Evolutionary conservation across 495 filamentous ascomycete species (phyloP).

Genomic region (Opeltia flavorubescens): DNA sequence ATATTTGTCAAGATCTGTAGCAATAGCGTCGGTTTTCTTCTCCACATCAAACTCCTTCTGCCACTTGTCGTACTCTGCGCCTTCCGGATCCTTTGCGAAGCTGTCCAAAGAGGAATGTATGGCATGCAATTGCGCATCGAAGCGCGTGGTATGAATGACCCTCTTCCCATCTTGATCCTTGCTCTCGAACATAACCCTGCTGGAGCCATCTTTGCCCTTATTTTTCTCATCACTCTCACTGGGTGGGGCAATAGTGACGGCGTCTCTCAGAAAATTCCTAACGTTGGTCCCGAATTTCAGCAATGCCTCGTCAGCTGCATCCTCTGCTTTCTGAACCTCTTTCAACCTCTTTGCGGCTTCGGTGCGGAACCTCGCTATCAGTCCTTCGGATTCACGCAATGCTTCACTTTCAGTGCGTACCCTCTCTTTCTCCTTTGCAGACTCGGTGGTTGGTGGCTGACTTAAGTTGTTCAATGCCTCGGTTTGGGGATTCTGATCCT

Average conservation of each 20-base stretch:
- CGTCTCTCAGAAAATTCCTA: slow-evolving; percentile 79
- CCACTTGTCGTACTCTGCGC: slow-evolving; percentile 62
- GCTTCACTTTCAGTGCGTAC: slow-evolving; percentile 33
- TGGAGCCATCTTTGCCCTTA: slow-evolving; percentile 19
- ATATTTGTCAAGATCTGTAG: slow-evolving; percentile 71
- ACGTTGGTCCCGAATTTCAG: slow-evolving; percentile 86
- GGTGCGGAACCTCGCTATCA: slow-evolving; percentile 67
- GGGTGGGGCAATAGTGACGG: slow-evolving; percentile 74
- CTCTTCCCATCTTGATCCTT: slow-evolving; percentile 80
- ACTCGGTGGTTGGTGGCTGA: slow-evolving; percentile 11
- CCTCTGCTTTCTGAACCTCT: slow-evolving; percentile 87
- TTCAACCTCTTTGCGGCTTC: slow-evolving; percentile 77
- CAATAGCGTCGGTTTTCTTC: slow-evolving; percentile 72
- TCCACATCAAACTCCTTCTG: slow-evolving; percentile 64
- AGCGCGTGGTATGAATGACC: slow-evolving; percentile 83
- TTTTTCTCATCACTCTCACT: slow-evolving; percentile 20
- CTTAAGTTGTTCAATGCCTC: slow-evolving; percentile 8
- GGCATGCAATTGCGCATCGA: slow-evolving; percentile 91
- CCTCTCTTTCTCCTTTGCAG: slow-evolving; percentile 18
- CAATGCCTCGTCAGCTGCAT: slow-evolving; percentile 94
- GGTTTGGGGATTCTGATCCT: slow-evolving; percentile 27
- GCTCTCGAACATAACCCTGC: slow-evolving; percentile 71
- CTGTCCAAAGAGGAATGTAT: slow-evolving; percentile 77
- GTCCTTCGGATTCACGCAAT: slow-evolving; percentile 52
- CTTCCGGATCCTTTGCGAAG: slow-evolving; percentile 69